Evolutionary conservation across 1,139 yeast genomes (phyloP).

Genomic region (Cylindricascospora bacillispora): DNA sequence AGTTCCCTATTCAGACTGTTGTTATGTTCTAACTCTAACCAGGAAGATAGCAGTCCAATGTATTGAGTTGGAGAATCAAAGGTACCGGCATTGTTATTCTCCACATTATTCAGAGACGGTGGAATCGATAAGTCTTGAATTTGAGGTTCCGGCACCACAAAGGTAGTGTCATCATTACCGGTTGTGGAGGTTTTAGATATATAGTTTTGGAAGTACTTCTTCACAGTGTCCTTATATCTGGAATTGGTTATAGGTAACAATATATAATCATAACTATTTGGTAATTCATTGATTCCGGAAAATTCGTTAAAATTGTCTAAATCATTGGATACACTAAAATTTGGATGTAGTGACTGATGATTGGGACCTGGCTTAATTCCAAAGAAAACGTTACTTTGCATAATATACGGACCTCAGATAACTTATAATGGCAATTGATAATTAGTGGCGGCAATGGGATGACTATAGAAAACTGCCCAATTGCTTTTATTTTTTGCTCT

Average conservation of each 20-base stretch:
- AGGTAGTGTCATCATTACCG: constrained; percentile 2
- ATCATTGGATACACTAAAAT: not conserved
- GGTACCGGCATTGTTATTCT: constrained; percentile 3
- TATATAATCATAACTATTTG: constrained; percentile 27
- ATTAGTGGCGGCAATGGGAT: too few species aligned
- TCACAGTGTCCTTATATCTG: constrained; percentile 31
- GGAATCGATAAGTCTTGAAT: constrained; percentile 29
- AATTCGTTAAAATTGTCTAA: too few species aligned
- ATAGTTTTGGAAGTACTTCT: constrained; percentile 22
- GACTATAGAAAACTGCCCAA: too few species aligned
- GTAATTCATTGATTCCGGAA: too few species aligned
- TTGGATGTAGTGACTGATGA: not conserved
- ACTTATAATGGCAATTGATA: too few species aligned
- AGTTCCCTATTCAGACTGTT: constrained; percentile 37
- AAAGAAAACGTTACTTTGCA: constrained; percentile 25
- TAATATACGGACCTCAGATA: constrained; percentile 3
- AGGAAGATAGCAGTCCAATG: constrained; percentile 43
- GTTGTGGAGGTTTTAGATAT: constrained; percentile 22
- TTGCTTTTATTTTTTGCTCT: too few species aligned
- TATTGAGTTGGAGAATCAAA: constrained; percentile 7
- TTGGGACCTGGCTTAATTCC: constrained; percentile 22
- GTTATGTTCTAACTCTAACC: constrained; percentile 49
- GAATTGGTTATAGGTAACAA: constrained; percentile 33
- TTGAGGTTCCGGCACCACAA: constrained; percentile 26
- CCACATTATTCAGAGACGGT: constrained; percentile 6